phyloP scores from a whole-genome alignment of 805 yeast genomes.

The Citeromyces matritensis region DNA sequence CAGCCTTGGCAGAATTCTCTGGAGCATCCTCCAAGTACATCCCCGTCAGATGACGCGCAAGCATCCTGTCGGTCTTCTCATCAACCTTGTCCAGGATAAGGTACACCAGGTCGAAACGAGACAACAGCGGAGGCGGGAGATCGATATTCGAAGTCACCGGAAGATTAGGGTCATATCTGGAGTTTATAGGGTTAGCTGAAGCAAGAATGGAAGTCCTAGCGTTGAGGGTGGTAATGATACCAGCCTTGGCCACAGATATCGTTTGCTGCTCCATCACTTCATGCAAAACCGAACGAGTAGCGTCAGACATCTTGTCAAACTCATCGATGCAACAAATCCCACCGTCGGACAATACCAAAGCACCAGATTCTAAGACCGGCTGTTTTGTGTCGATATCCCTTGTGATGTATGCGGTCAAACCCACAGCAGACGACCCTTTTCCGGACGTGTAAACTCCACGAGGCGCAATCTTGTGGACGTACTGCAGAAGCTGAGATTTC shows the following conservation, averaged over 20 bases:
- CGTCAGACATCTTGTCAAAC: slow-evolving; percentile 93
- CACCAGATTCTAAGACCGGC: slow-evolving; percentile 89
- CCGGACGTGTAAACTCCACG: slow-evolving; percentile 97
- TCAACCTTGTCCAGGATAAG: slow-evolving; percentile 87
- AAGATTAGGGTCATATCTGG: slow-evolving; percentile 85
- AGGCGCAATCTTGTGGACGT: slow-evolving; percentile 95
- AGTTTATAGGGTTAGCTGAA: slow-evolving; percentile 93
- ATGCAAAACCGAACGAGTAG: slow-evolving; percentile 88
- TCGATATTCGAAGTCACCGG: slow-evolving; percentile 95
- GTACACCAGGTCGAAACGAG: slow-evolving; percentile 91
- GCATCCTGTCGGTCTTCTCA: slow-evolving; percentile 65
- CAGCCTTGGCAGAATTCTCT: slow-evolving; percentile 48
- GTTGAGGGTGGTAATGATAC: slow-evolving; percentile 90
- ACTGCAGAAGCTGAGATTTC: slow-evolving; percentile 86
- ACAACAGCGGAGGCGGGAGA: slow-evolving; percentile 87
- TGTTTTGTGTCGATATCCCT: slow-evolving; percentile 90
- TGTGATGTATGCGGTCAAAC: slow-evolving; percentile 93
- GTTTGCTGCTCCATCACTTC: slow-evolving; percentile 99
- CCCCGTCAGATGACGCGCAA: slow-evolving; percentile 82
- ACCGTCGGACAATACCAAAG: slow-evolving; percentile 90
- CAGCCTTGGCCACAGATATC: slow-evolving; percentile 95
- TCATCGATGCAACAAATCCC: slow-evolving; percentile 99
- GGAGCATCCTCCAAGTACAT: slow-evolving; percentile 87
- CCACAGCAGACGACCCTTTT: slow-evolving; percentile 98
- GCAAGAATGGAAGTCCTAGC: slow-evolving; percentile 95